Evolutionary conservation across 345 rosid species (phyloP).

Genomic region (Turnera subulata): DNA sequence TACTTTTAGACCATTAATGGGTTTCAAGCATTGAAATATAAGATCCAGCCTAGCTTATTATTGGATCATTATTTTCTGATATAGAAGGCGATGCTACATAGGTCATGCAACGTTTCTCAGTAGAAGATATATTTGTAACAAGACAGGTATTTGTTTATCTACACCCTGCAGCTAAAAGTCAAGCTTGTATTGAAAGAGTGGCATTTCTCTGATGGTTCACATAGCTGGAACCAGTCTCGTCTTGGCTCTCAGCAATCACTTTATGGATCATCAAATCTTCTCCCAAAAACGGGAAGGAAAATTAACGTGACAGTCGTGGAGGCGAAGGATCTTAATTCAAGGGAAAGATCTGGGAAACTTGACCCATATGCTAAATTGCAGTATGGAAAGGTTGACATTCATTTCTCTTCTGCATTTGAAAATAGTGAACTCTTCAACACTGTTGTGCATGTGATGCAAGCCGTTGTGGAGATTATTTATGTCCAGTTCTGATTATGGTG

Average conservation of each 20-base stretch:
- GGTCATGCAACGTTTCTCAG: neutral
- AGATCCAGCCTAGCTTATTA: neutral
- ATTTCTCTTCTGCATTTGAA: neutral
- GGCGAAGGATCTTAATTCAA: constrained; percentile 61
- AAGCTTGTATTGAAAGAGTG: constrained; percentile 82
- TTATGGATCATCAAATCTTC: constrained; percentile 48
- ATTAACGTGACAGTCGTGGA: constrained; percentile 50
- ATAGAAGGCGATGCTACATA: neutral
- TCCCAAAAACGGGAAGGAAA: constrained; percentile 70
- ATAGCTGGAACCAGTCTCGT: constrained; percentile 44
- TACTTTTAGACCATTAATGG: too few species aligned
- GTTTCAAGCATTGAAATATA: neutral
- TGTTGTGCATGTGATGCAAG: neutral
- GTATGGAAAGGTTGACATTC: constrained; percentile 66
- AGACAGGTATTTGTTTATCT: constrained; percentile 7
- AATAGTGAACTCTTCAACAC: neutral
- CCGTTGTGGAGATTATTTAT: neutral
- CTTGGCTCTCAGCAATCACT: constrained; percentile 43
- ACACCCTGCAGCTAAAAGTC: constrained; percentile 59
- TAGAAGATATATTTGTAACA: neutral
- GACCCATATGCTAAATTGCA: constrained; percentile 82
- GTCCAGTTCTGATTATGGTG: constrained; percentile 6
- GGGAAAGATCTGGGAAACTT: constrained; percentile 63
- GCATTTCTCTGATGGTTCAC: constrained; percentile 94
- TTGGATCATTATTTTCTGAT: neutral